Evolutionary conservation across 306 rosid genomes (phyloP), one percentile per base, ranked within the genome.

Genomic region (Prunus campanulata): DNA sequence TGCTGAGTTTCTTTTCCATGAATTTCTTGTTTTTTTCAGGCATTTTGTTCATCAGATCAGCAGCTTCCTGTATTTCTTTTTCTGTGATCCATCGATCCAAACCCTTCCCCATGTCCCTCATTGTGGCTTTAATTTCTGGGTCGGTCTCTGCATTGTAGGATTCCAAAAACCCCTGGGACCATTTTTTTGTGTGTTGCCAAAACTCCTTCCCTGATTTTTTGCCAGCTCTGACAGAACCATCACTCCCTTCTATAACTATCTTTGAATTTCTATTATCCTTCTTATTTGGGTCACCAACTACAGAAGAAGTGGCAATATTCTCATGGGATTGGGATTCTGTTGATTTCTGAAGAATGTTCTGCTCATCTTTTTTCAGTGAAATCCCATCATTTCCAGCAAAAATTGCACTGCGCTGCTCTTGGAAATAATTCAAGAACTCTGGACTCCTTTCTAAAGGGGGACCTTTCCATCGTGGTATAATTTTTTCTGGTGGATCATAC

Each of bases 161-260:
- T 15, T 95, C 91, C 89, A 95, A 60, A 83, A 95, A 95, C 20
- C 89, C 97, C 67, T 20, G 85, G 29, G 98, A 92, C 97, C 98
- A 95, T 83, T 95, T 95, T 87, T 95, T 92, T 10, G 98, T 92
- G 86, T 92, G 98, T 74, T 95, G 92, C 97, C 97, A 95, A 89
- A 86, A 92, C 79, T 95, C 97, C 89, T 95, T 95, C 82, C 96
- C 97, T 54, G 96, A 81, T 61, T 89, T 90, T 80, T 87, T 95
- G 77, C 98, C 98, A 77, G 76, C 86, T 79, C 84, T 88, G 42
- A 87, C 79, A 72, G 98, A 95, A 63, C 97, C 98, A 81, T 92
- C 97, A 65, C 97, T 95, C 79, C 91, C 87, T 87, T 95, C 97
- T 73, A 95, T 81, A 71, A 85, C 61, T n/a, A 89, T 90, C 87